Percentiles rank a stretch among this genome's conserved stretches.
phyloP scores from a whole-genome alignment of 2,329 filamentous ascomycete genomes.

The Pseudogymnoascus sp. region DNA sequence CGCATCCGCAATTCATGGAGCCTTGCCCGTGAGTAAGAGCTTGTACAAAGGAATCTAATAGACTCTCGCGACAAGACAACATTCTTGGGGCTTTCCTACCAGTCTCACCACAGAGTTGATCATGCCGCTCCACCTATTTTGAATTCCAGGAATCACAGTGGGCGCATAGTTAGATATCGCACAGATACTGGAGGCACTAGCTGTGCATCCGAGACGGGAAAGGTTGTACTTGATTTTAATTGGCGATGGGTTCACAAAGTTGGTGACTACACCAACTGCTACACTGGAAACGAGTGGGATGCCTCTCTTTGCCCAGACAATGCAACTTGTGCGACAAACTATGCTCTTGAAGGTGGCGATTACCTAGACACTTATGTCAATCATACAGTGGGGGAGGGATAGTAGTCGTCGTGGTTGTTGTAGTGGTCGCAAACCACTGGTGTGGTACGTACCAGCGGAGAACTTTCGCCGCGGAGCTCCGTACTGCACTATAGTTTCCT shows the following conservation, averaged over 20 bases:
- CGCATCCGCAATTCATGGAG: background rate
- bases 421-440: background rate
- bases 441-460: background rate
- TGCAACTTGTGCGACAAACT: slow-evolving; percentile 38
- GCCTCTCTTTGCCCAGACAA: slow-evolving; percentile 35
- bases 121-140: background rate
- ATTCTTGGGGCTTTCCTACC: background rate
- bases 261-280: slow-evolving; percentile 33
- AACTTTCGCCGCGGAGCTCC: background rate
- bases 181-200: slow-evolving; percentile 31
- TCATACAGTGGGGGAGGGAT: no score
- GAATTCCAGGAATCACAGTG: background rate
- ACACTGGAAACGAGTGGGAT: slow-evolving; percentile 37
- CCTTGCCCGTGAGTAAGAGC: background rate
- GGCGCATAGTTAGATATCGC: background rate
- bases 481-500: background rate
- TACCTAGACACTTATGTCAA: slow-evolving; percentile 40
- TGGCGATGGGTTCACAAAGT: slow-evolving; percentile 49
- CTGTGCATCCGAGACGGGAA: slow-evolving; percentile 40
- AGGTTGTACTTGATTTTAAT: slow-evolving; percentile 46
- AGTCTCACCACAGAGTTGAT: background rate
- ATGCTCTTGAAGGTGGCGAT: slow-evolving; percentile 46
- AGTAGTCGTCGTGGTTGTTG: background rate
- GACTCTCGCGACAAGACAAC: background rate
- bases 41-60: background rate